Percentiles rank a stretch among this genome's conserved stretches.
Evolutionary conservation across 805 yeast genomes (phyloP).

Genomic region (Komagataella pseudopastoris): DNA sequence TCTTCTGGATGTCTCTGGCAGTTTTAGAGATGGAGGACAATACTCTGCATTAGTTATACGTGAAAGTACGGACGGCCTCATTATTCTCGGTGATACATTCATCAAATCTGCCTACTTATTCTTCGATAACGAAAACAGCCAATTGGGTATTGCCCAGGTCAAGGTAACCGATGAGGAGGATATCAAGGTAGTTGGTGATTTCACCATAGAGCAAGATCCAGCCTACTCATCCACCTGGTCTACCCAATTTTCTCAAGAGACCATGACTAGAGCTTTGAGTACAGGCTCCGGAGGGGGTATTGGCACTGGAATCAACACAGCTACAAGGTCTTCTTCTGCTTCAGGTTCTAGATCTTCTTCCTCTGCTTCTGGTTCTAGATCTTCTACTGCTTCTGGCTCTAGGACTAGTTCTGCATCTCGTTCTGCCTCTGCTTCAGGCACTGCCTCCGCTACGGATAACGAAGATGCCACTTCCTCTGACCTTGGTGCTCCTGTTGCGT

Average conservation of each 20-base stretch:
- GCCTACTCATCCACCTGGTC: neutral
- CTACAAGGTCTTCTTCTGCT: neutral
- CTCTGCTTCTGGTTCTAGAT: neutral
- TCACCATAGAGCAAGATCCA: neutral
- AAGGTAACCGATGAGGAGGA: neutral
- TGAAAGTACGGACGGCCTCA: neutral
- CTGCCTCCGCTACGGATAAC: no score
- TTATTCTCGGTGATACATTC: neutral
- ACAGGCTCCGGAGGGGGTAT: neutral
- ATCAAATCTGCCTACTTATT: neutral
- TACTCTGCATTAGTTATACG: neutral
- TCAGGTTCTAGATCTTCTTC: neutral
- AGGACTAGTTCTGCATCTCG: neutral
- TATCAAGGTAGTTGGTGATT: neutral
- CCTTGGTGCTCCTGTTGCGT: neutral
- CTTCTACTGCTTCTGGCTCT: neutral
- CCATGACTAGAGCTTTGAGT: neutral
- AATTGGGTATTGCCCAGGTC: neutral
- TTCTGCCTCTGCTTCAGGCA: neutral
- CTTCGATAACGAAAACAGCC: neutral
- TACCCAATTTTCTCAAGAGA: neutral
- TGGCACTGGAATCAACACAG: neutral
- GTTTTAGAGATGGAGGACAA: neutral
- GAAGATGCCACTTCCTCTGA: neutral
- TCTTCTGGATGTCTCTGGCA: neutral